Evolutionary conservation across 768 basidiomycete genomes (phyloP).

Genomic region (Goffeauzyma gilvescens): DNA sequence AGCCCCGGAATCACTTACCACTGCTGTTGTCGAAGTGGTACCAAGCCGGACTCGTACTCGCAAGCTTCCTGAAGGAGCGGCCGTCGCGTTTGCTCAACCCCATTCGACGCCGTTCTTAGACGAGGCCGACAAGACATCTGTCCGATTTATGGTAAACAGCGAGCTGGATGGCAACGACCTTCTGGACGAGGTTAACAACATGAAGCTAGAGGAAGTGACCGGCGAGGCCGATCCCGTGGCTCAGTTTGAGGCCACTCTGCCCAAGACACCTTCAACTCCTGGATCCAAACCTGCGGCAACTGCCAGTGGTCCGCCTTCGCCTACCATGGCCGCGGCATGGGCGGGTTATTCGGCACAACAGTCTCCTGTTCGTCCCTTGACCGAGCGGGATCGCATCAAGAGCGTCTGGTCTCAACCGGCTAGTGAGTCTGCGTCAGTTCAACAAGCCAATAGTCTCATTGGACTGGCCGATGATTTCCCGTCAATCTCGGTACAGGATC

Average conservation of each 20-base stretch:
- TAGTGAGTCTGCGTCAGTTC: background rate
- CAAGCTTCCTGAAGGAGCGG: constrained; percentile 9
- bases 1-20: background rate
- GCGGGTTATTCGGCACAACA: constrained; percentile 14
- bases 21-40: background rate
- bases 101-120: constrained; percentile 6
- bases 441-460: background rate
- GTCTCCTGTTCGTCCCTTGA: constrained; percentile 10
- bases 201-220: constrained; percentile 20
- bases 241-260: background rate
- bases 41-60: constrained; percentile 8
- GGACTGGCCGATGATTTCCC: constrained; percentile 1
- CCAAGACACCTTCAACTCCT: constrained; percentile 16
- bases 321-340: constrained; percentile 8
- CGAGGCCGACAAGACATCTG: constrained; percentile 17
- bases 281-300: constrained; percentile 4
- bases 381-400: constrained; percentile 20
- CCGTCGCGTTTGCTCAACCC: constrained; percentile 11
- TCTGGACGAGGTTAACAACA: constrained; percentile 30
- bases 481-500: constrained; percentile 5
- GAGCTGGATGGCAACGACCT: constrained; percentile 28
- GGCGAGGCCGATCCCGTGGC: constrained; percentile 13
- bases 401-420: constrained; percentile 21
- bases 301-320: constrained; percentile 9
- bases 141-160: constrained; percentile 28